Base-by-base conservation (phyloP, 331 rosid species). In the Stylosanthes scabra region DNA sequence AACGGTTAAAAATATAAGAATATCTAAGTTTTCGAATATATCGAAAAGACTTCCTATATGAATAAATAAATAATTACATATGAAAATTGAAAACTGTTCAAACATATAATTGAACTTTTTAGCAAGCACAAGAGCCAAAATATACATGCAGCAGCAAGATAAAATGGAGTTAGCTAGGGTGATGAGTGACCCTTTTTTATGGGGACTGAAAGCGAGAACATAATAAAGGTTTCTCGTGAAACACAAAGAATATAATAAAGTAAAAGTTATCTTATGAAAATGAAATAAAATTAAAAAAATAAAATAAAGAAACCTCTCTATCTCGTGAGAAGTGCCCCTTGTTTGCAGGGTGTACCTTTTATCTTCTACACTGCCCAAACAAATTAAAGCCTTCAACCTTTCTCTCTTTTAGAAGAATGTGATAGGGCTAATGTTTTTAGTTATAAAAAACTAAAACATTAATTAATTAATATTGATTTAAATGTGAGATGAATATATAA, bases 321-420 rank as follows among this genome's bases (percentile, higher is more conserved):
- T 74, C 91, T 89, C 85, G 96, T 82, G 59, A 62, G 65, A 81
- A 57, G 96, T 78, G 96, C 75, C 88, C 88, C 88, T 42, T 85
- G 83, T 89, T 82, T 85, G 89, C 92, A 83, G 86, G 83, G 78
- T 81, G 57, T 66, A 76, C 81, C 86, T 83, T 86, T 81, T 77
- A 8, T 44, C 75, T 7, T 78, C 70, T 52, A 59, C 72, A 46
- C 85, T 63, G 58, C 68, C 79, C 80, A 85, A 85, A 80, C 86
- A 86, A 20, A 20, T 20, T n/a, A 20, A 83, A 86, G 87, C 79
- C 74, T 75, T 41, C 27, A 31, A 70, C 64, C 90, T 89, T 89
- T 89, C 68, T 74, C 77, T 15, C 70, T 59, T 34, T 34, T 20
- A 20, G 25, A 20, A 20, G 1, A 20, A 20, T 20, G 25, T 20